Evolutionary conservation across 2,329 filamentous ascomycete species (phyloP), one percentile per base, ranked within the genome.

Genomic region (Microsporum canis): DNA sequence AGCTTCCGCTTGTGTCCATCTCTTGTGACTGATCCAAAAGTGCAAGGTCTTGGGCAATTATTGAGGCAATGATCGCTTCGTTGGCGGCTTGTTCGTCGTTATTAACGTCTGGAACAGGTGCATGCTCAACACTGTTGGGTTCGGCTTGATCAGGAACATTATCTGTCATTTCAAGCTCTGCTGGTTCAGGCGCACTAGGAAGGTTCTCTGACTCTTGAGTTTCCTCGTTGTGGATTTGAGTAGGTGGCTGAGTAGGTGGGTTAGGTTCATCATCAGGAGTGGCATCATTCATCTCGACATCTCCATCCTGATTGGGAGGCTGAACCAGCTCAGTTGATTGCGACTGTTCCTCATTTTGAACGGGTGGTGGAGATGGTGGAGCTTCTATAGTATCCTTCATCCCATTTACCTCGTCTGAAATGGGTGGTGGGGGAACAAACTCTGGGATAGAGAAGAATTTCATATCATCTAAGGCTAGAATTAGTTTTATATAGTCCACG

Each of bases 11-110:
- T 45, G 56, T 58, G 36, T 58, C 56, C 56, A 58, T 58, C 23
- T 45, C 57, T n/a, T 59, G 57, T 8, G 43, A 14, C 12, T 36
- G 8, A 41, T 70, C 68, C 33, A 68, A 60, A 14, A 66, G 61
- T 51, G 69, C 66, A 12, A 67, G 55, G 61, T 72, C 72, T n/a
- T 65, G 65, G 10, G 68, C 67, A 34, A 74, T 70, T 17, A 70
- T 66, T 1, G 68, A 63, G 36, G 71, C 68, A 51, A 73, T 69
- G 17, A 66, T 66, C 3, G 67, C 65, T 60, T 71, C 69, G 47
- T 71, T 69, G 33, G 64, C 63, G 14, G 63, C 38, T 38, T 63
- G 38, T 31, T 60, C 62, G 49, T 66, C 61, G 51, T n/a, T 23
- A 17, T 57, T 55, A 10, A 12, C 60, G 14, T 57, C 41, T 2